Base-by-base conservation (phyloP, 305 asterid species). In the Rubia tinctorum region DNA sequence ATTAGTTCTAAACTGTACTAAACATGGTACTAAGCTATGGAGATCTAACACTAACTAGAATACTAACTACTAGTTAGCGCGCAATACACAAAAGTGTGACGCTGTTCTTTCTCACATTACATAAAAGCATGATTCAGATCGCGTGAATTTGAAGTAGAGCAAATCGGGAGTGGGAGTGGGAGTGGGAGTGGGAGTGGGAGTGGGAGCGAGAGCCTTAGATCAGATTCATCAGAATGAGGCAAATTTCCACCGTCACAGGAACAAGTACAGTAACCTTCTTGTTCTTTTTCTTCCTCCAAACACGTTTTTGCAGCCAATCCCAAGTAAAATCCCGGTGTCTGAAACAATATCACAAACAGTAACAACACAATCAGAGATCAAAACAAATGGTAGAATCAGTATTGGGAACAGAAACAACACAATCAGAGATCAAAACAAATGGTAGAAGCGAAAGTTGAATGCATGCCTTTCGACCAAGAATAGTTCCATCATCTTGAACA, bases 401-500 rank as follows among this genome's bases (percentile, higher is more conserved):
- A 30, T 30, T 3, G 34, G 3, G 1, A 30, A 30, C 34, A 30
- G 34, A 30, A 30, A 30, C 34, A 3, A 30, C 34, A 30, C 3
- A 30, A 30, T 30, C 34, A 58, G 10, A 15, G 22, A 22, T 5
- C 4, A 4, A 58, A 53, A 18, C 22, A 53, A 18, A 53, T 53
- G 15, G 1, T 6, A 15, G 7, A 30, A 11, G 0, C 30, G 27
- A 58, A 6, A 7, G 56, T 7, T 13, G n/a, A 37, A 7, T 8
- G 14, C 13, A 30, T 22, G 82, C 92, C 88, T 86, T 86, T 43
- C 77, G 82, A 34, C 25, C 80, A 34, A 88, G 64, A 44, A 90
- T 67, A 0, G 88, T 84, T 17, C 98, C 97, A 44, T 90, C 97
- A 0, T 87, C 90, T 9, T 84, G 87, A 15, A 92, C 96, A 42